Evolutionary conservation across 371 early-diverging fungal genomes (phyloP).

Genomic region (Mucor lusitanicus): DNA sequence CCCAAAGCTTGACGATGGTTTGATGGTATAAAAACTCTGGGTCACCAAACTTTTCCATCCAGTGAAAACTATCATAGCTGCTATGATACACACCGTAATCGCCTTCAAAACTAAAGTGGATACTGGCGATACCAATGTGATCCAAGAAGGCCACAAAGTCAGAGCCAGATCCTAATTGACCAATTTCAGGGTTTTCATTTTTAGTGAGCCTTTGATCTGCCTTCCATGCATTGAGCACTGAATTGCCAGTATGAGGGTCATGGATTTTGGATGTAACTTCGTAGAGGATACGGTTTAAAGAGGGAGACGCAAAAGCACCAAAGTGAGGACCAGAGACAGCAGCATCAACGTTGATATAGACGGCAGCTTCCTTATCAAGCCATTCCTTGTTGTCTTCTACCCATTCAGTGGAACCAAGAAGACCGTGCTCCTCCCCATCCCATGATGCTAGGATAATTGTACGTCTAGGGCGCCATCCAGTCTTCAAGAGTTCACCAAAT

Average conservation of each 20-base stretch:
- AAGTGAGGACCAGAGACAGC: constrained; percentile 58
- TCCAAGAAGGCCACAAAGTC: constrained; percentile 64
- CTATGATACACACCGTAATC: constrained; percentile 67
- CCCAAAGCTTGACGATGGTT: constrained; percentile 46
- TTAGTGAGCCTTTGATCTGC: constrained; percentile 7
- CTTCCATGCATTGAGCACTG: constrained; percentile 60
- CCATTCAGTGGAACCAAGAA: constrained; percentile 74
- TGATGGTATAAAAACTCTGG: constrained; percentile 62
- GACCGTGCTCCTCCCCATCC: constrained; percentile 74
- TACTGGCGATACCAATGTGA: constrained; percentile 61
- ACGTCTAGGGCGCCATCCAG: constrained; percentile 71
- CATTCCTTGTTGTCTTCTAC: constrained; percentile 65
- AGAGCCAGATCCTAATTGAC: constrained; percentile 56
- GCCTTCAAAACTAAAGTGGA: constrained; percentile 55
- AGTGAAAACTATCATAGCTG: constrained; percentile 61
- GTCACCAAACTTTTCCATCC: constrained; percentile 70
- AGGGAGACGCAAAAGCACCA: constrained; percentile 53
- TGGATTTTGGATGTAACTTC: constrained; percentile 48
- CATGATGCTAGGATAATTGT: constrained; percentile 69
- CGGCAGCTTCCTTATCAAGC: constrained; percentile 29
- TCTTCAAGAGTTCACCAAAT: constrained; percentile 54
- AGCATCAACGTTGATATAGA: constrained; percentile 59
- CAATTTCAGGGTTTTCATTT: constrained; percentile 22
- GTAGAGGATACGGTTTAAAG: constrained; percentile 51
- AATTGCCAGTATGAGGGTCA: constrained; percentile 49